These are phyloP conservation scores for Cucurbita argyrosperma DNA, from an alignment of 306 rosid species.

Conservation along the genomic window DNA sequence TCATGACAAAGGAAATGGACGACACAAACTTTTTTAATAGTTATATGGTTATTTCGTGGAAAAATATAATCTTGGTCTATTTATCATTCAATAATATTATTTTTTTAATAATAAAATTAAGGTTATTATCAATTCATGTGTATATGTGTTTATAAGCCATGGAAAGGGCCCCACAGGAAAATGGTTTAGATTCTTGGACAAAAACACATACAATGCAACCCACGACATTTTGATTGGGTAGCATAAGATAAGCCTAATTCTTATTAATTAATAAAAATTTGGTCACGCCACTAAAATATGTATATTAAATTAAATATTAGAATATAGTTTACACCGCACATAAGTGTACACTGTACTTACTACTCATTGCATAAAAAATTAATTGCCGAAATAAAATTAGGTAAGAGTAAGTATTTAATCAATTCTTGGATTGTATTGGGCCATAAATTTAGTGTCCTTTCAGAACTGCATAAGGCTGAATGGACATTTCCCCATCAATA, in stretches of 20 bases:
- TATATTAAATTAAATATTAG: background rate
- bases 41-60: no score
- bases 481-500: background rate
- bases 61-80: no score
- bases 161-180: background rate
- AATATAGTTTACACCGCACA: background rate
- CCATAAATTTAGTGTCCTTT: background rate
- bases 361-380: background rate
- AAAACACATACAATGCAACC: background rate
- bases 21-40: no score
- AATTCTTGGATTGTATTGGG: background rate
- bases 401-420: background rate
- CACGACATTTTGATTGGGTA: background rate
- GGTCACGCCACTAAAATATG: background rate
- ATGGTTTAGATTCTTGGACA: background rate
- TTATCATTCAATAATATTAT: no score
- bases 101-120: no score
- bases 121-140: no score
- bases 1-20: no score
- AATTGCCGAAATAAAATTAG: constrained; percentile 1
- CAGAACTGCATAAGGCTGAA: background rate
- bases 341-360: background rate
- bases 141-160: no score
- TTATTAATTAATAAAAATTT: background rate
- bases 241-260: background rate